These are phyloP conservation scores for Houttuynia cordata DNA, from an alignment of 164 flowering plant species.

Conservation along the genomic window DNA sequence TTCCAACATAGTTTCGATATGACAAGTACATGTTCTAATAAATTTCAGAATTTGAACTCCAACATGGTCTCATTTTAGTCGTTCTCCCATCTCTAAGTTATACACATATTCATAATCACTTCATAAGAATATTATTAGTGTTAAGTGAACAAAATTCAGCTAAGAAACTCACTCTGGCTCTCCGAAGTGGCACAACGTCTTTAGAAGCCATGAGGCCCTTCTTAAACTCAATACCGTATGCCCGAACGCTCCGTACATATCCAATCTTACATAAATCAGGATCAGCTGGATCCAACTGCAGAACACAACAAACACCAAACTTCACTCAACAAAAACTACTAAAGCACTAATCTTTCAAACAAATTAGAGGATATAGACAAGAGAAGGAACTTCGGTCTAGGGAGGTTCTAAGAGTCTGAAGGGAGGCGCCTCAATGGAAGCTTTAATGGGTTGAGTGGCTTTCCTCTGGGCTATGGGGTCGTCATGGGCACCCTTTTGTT, in stretches of 20 bases:
- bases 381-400: constrained; percentile 9
- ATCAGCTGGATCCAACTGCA: constrained; percentile 76
- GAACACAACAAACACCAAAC: not conserved
- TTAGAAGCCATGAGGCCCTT: constrained; percentile 92
- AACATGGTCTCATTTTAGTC: no score
- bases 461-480: constrained; percentile 1
- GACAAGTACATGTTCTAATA: not conserved
- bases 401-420: constrained; percentile 13
- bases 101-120: not conserved
- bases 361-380: not conserved
- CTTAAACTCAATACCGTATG: constrained; percentile 88
- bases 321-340: not conserved
- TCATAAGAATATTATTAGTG: not conserved
- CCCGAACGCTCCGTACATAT: constrained; percentile 65
- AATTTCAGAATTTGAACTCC: not conserved
- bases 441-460: constrained; percentile 6
- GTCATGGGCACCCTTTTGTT: constrained; percentile 1
- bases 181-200: constrained; percentile 76
- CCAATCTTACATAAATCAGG: constrained; percentile 97
- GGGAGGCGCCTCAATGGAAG: constrained; percentile 11
- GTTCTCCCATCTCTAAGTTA: not conserved
- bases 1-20: no score
- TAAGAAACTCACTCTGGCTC: constrained; percentile 56
- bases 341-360: not conserved
- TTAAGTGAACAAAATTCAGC: no score